Base-by-base conservation (phyloP, 768 basidiomycete genomes). In the Gloeostereum incarnatum region DNA sequence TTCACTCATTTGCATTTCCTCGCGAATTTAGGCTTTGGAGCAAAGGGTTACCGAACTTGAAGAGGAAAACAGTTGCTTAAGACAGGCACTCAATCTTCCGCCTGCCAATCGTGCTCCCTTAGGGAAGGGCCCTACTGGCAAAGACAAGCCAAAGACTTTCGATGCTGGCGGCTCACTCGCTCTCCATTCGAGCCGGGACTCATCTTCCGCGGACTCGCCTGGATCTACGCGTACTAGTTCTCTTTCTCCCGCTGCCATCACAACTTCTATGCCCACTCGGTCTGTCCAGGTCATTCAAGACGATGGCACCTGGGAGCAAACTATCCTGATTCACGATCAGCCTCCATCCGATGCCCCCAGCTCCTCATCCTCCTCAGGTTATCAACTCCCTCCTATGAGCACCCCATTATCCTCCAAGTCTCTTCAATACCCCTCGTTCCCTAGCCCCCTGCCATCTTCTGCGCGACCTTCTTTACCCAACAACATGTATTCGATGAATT, bases 51-150 rank as follows among this genome's bases (percentile, higher is more conserved):
- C 75, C 36, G 84, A 85, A 56, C 73, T 93, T 30, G 88, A 93
- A 61, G 78, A 80, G 44, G 89, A 93, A 64, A 91, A 90, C 53
- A 65, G 64, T 31, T 73, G 68, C 48, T 69, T 92, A 34, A 76
- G 89, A 31, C 73, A 76, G 34, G 73, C 76, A 16, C 68, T 90
- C 40, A 77, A 73, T 49, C 62, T 91, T 18, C 82, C 85, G 0
- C 81, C 82, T 16, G 80, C 85, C 43, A 74, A 70, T 52, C 69
- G 87, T 46, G 72, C 75, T 13, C 60, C 78, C 2, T 68, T 91
- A 35, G 88, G 87, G 31, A 87, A 78, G 61, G 87, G 87, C 33
- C 88, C 87, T 19, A 91, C 87, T 0, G 87, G 87, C 23, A 87
- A 88, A 58, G 87, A 90, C 56, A 88, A 77, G 52, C 79, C 81